Evolutionary conservation across 176 grass and related monocot genomes (phyloP).

Genomic region (Carex pumila): DNA sequence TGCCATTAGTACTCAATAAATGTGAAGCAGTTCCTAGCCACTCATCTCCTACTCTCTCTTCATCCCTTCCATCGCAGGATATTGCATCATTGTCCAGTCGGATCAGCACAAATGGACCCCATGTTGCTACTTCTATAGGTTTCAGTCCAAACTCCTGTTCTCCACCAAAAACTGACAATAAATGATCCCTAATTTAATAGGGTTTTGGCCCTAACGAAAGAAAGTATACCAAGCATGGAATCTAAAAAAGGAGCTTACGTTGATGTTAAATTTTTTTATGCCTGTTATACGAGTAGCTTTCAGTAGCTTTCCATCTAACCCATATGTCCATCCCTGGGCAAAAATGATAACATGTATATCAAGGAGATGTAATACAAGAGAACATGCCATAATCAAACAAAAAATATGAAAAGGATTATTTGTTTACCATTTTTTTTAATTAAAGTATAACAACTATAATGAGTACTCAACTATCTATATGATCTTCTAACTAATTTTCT

Average conservation of each 20-base stretch:
- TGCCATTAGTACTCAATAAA: slow-evolving; percentile 53
- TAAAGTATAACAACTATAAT: not conserved
- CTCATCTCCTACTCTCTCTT: slow-evolving; percentile 50
- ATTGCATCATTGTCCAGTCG: slow-evolving; percentile 37
- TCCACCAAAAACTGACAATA: slow-evolving; percentile 16
- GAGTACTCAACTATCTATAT: not conserved
- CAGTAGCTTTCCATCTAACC: slow-evolving; percentile 74
- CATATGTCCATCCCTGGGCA: slow-evolving; percentile 85
- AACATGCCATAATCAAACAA: not conserved
- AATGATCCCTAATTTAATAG: not conserved
- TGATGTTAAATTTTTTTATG: slow-evolving; percentile 83
- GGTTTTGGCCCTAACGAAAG: not conserved
- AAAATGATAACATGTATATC: slow-evolving; percentile 14
- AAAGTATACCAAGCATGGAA: not conserved
- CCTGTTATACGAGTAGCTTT: slow-evolving; percentile 90
- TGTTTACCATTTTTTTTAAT: too few relatives aligned
- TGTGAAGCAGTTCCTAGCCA: slow-evolving; percentile 81
- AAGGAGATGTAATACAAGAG: slow-evolving; percentile 10
- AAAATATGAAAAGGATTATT: slow-evolving; percentile 3
- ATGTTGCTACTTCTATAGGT: slow-evolving; percentile 60
- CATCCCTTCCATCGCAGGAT: slow-evolving; percentile 23
- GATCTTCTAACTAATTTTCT: not conserved
- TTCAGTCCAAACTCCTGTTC: slow-evolving; percentile 68
- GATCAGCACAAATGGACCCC: slow-evolving; percentile 82
- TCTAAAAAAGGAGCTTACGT: slow-evolving; percentile 19